phyloP scores from a whole-genome alignment of 345 rosid species.

The Carallia pectinifolia region DNA sequence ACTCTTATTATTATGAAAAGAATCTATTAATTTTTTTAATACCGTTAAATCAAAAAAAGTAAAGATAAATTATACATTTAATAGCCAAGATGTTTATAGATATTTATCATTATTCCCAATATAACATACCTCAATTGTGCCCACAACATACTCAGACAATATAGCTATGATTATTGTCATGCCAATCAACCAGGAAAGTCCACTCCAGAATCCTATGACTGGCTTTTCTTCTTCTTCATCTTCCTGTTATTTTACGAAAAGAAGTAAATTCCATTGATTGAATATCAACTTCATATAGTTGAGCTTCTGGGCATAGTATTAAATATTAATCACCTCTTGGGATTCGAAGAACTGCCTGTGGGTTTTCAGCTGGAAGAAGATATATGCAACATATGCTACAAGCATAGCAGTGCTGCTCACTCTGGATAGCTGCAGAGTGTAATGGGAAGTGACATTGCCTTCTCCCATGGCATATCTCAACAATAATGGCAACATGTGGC shows the following conservation, averaged over 20 bases:
- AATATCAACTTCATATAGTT: background rate
- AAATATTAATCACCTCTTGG: conserved; percentile 39
- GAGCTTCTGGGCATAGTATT: background rate
- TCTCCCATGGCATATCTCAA: conserved; percentile 42
- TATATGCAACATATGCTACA: conserved; percentile 66
- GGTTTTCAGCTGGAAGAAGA: conserved; percentile 82
- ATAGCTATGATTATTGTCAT: conserved; percentile 80
- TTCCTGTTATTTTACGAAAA: conserved; percentile 25
- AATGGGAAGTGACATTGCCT: conserved; percentile 22
- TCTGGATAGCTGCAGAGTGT: conserved; percentile 63
- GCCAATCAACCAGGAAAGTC: conserved; percentile 61
- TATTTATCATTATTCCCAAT: too few relatives aligned
- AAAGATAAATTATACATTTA: too few relatives aligned
- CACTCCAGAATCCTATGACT: conserved; percentile 81
- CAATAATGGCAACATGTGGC: conserved; percentile 75
- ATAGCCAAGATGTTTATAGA: too few relatives aligned
- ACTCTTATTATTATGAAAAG: too few relatives aligned
- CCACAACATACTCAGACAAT: conserved; percentile 80
- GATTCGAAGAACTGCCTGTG: conserved; percentile 60
- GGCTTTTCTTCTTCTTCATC: conserved; percentile 65
- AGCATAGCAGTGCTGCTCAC: conserved; percentile 85
- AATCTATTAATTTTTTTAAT: too few relatives aligned
- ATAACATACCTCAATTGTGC: conserved; percentile 74
- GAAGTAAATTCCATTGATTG: background rate
- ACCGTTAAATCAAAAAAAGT: too few relatives aligned